phyloP scores from a whole-genome alignment of 306 rosid genomes.

The Trifolium fragiferum region DNA sequence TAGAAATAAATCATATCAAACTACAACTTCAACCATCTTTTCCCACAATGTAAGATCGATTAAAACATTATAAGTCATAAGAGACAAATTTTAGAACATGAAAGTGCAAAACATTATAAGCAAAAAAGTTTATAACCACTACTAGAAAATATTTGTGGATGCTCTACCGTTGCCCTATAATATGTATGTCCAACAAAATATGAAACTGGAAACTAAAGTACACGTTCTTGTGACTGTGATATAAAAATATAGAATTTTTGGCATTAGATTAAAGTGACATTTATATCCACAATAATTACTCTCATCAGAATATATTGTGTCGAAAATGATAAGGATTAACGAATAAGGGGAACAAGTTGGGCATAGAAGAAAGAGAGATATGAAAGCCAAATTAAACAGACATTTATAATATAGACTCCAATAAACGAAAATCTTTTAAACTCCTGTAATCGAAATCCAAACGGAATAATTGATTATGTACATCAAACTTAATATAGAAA shows the following conservation, averaged over 20 bases:
- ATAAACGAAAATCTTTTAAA: slow-evolving; percentile 1
- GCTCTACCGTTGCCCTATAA: not conserved
- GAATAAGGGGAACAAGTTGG: not conserved
- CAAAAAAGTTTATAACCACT: not conserved
- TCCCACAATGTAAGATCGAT: not conserved
- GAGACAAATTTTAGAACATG: not conserved
- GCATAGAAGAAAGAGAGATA: not conserved
- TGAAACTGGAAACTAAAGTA: not conserved
- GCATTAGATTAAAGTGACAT: slow-evolving; percentile 11
- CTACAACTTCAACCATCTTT: not conserved
- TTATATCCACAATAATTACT: not conserved
- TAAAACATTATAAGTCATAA: not conserved
- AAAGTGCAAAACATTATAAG: not conserved
- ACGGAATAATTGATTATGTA: slow-evolving; percentile 1
- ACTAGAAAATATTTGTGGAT: not conserved
- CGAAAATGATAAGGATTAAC: not conserved
- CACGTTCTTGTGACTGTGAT: not conserved
- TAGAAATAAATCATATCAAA: not conserved
- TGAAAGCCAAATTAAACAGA: not conserved
- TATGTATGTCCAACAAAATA: not conserved
- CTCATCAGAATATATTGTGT: slow-evolving; percentile 24
- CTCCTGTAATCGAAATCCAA: slow-evolving; percentile 10
- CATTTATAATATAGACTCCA: not conserved
- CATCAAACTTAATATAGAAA: not conserved
- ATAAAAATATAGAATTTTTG: slow-evolving; percentile 7